A percentile compares a stretch with the other conserved stretches of the same genome.
These are phyloP conservation scores for Hericium alpestre DNA, from an alignment of 768 basidiomycete genomes.

Conservation along the genomic window DNA sequence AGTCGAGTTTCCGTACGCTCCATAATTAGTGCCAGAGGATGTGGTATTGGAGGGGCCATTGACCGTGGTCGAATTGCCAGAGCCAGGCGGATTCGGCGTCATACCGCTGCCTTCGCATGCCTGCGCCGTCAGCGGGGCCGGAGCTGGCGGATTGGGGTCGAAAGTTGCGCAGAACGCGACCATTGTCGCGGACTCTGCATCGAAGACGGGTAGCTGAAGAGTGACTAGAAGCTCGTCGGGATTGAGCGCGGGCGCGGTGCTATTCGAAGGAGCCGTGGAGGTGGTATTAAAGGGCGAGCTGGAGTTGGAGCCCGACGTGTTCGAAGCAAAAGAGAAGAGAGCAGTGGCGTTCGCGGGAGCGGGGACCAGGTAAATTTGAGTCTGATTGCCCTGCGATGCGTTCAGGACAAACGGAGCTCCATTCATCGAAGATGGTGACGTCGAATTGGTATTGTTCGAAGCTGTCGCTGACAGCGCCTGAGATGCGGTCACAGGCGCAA, in stretches of 20 bases:
- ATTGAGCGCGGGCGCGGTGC: slow-evolving; percentile 1
- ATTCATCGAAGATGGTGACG: neutral
- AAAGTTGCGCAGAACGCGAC: slow-evolving; percentile 51
- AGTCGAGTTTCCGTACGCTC: neutral
- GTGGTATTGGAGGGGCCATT: neutral
- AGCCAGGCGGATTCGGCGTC: neutral
- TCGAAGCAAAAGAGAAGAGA: neutral
- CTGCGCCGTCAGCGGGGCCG: slow-evolving; percentile 41
- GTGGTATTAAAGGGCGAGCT: neutral
- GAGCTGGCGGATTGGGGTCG: slow-evolving; percentile 36
- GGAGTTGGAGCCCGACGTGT: neutral
- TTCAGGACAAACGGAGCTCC: slow-evolving; percentile 19
- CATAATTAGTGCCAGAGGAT: neutral
- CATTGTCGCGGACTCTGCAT: slow-evolving; percentile 24
- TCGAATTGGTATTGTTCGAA: neutral
- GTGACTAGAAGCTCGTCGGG: slow-evolving; percentile 24
- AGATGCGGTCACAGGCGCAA: slow-evolving; percentile 16
- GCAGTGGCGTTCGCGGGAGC: neutral
- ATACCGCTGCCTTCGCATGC: slow-evolving; percentile 23
- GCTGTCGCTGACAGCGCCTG: slow-evolving; percentile 12
- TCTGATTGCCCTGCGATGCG: slow-evolving; percentile 19
- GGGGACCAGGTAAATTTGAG: slow-evolving; percentile 20
- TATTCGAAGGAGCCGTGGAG: slow-evolving; percentile 1
- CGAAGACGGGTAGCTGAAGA: slow-evolving; percentile 35
- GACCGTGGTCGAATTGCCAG: neutral